Evolutionary conservation across 202 grass and related monocot species (phyloP).

Genomic region (Eragrostis tef): DNA sequence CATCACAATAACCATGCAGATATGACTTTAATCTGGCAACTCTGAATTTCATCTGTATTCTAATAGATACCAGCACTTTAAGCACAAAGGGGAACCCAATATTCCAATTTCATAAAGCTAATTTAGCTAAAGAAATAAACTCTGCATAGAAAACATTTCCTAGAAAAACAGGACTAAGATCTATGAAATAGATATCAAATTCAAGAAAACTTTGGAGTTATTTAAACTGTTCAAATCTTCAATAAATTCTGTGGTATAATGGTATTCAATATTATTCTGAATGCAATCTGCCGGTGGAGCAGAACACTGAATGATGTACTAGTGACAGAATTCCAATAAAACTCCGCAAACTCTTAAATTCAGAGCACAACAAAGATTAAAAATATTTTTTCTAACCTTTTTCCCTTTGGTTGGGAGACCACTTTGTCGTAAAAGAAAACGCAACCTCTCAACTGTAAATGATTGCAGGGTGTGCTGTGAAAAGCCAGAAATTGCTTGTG

Average conservation of each 20-base stretch:
- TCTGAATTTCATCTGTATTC: constrained; percentile 4
- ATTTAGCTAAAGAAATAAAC: no score
- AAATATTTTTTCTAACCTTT: constrained; percentile 62
- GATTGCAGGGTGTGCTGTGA: constrained; percentile 71
- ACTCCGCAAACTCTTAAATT: background rate
- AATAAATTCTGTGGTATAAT: background rate
- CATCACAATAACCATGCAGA: background rate
- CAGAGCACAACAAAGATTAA: constrained; percentile 26
- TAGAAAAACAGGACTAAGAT: background rate
- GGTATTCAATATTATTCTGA: constrained; percentile 19
- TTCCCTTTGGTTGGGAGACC: constrained; percentile 77
- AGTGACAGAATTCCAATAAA: background rate
- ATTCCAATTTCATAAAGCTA: background rate
- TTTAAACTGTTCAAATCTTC: background rate
- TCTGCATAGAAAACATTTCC: background rate
- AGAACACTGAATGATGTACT: constrained; percentile 34
- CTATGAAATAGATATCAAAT: background rate
- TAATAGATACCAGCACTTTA: background rate
- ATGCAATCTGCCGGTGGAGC: background rate
- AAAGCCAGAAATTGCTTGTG: constrained; percentile 57
- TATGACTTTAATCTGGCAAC: background rate
- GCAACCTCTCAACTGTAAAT: constrained; percentile 78
- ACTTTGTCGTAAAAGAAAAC: constrained; percentile 77
- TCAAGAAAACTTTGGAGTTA: constrained; percentile 10
- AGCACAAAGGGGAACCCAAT: no score